Evolutionary conservation across 192 early-diverging fungal genomes (phyloP).

Genomic region (Radiomyces spectabilis): DNA sequence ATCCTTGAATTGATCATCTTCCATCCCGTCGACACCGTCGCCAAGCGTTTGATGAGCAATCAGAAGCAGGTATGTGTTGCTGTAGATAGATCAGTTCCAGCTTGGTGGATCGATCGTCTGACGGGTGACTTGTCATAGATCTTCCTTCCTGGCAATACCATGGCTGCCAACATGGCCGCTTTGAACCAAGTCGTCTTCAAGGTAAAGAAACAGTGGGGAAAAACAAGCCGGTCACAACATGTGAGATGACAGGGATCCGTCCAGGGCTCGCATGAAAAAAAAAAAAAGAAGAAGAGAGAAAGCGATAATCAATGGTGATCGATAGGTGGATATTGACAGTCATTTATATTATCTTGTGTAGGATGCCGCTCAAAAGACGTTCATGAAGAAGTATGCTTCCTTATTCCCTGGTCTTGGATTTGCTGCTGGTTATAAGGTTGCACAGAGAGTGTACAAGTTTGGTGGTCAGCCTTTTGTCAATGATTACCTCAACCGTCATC

Average conservation of each 20-base stretch:
- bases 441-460: constrained; percentile 98
- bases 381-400: constrained; percentile 80
- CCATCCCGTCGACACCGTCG: constrained; percentile 98
- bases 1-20: constrained; percentile 93
- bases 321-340: background rate
- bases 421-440: constrained; percentile 97
- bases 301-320: constrained; percentile 2
- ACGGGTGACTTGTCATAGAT: constrained; percentile 42
- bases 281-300: background rate
- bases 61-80: constrained; percentile 56
- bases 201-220: constrained; percentile 32
- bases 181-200: constrained; percentile 89
- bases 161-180: constrained; percentile 55
- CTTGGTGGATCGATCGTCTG: too few relatives aligned
- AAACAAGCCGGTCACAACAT: too few relatives aligned
- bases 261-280: too few relatives aligned
- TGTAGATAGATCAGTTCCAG: too few relatives aligned
- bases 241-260: too few relatives aligned
- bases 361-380: constrained; percentile 70
- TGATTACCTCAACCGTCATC: constrained; percentile 83
- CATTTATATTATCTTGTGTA: constrained; percentile 8
- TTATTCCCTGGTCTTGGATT: constrained; percentile 97
- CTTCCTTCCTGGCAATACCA: constrained; percentile 59
- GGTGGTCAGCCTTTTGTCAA: constrained; percentile 95
- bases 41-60: constrained; percentile 97